Evolutionary conservation across 2,329 filamentous ascomycete genomes (phyloP), one percentile per base, ranked within the genome.

Genomic region (Paecilomyces sp.): DNA sequence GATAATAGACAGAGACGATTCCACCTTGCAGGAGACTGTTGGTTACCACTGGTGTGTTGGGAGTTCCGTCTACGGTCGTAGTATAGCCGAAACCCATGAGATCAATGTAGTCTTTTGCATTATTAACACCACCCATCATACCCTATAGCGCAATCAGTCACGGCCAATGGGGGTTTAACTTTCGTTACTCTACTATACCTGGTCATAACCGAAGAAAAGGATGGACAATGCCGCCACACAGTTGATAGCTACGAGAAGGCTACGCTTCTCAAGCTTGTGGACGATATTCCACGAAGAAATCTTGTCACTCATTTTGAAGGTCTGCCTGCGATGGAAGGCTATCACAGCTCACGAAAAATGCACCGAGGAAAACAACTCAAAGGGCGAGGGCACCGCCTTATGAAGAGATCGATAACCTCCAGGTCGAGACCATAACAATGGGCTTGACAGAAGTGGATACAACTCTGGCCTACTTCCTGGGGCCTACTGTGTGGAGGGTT

Each of bases 121-220:
- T 86, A 72, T 89, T 89, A 12, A 89, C 86, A 59, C 87, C 87
- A 18, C 83, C 83, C 79, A 82, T 82, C 74, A 82, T 77, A 33
- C 77, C 76, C 30, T 28, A 22, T 54, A 7, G n/a, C 30, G n/a
- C 22, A 47, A 47, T 8, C n/a, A 18, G 41, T 47, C 41, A 9
- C 41, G 41, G 41, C 41, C n/a, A 18, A 47, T 47, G 8, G 30
- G 11, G 52, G 31, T 8, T 28, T 15, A 6, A 30, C 9, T 15
- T 4, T 54, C 7, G 24, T n/a, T 11, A 28, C 13, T 54, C 22
- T 54, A 12, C 24, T 54, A 7, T 28, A 28, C 60, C 61, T 79
- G 77, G 56, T 79, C 85, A 81, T 87, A 79, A 56, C 78, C 86
- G 65, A 88, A 88, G 77, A 89, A 88, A 71, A 88, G 85, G 63